Base-by-base conservation (phyloP, 139 green algal genomes). In the Auxenochlorella pyrenoidosa region DNA sequence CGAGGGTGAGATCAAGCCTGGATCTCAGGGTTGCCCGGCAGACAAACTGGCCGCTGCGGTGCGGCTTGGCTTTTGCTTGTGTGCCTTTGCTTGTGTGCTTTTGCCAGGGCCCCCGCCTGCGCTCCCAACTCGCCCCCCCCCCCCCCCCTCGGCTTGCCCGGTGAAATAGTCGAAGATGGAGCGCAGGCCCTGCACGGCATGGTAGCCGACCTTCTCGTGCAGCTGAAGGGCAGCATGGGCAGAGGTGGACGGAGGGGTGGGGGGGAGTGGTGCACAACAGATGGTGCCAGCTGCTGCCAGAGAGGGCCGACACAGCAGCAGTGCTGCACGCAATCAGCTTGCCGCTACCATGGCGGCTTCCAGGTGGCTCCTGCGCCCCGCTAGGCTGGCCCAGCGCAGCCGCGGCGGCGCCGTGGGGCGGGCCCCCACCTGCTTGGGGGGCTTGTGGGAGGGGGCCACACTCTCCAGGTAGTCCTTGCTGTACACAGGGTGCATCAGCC, bases 101-200 rank as follows among this genome's bases (percentile, higher is more conserved):
- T n/a, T n/a, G n/a, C n/a, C n/a, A n/a, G n/a, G n/a, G n/a, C n/a
- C n/a, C n/a, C n/a, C 32, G 47, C 6, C 8, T 10, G 47, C 47
- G 47, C 47, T 54, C 8, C 47, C 47, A 18, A 10, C 47, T 54
- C 34, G 36, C 72, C 28, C 34, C 30, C 5, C 28, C 15, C 6
- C 36, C 21, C 36, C 18, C 6, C 47, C 36, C 40, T 5, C 32
- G 19, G 13, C 80, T 85, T 40, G 75, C 80, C 80, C 93, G 1
- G 95, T 97, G 75, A 89, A 77, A 12, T 60, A 32, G 91, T 98
- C 96, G 86, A 98, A 98, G 24, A 32, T 12, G 0, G 22, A 66
- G 54, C 96, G 93, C 76, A 92, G 43, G 1, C 85, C 40, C 51
- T 93, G 88, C 76, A 92, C 82, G 5, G 60, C 77, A 8, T 78